phyloP scores from a whole-genome alignment of 2,329 filamentous ascomycete species.

The Fusarium humuli region DNA sequence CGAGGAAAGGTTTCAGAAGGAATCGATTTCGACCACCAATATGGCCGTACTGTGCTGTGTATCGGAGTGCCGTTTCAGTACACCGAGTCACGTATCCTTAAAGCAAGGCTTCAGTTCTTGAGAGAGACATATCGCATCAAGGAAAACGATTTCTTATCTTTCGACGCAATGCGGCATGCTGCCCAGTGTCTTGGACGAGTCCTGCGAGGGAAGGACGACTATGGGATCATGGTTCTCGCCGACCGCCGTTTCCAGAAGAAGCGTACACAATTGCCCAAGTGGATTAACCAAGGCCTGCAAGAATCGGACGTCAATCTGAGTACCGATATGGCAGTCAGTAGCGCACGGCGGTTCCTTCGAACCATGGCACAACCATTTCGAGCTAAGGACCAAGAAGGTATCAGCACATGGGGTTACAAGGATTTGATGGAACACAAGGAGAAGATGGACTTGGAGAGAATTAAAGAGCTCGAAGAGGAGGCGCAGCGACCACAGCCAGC shows the following conservation, averaged over 20 bases:
- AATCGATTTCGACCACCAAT: conserved; percentile 99
- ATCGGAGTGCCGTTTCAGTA: conserved; percentile 99
- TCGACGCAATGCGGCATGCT: conserved; percentile 99
- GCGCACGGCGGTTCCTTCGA: conserved; percentile 87
- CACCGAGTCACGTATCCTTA: conserved; percentile 96
- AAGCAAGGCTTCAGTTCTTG: conserved; percentile 94
- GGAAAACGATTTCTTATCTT: conserved; percentile 97
- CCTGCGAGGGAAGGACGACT: conserved; percentile 95
- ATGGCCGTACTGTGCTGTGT: conserved; percentile 93
- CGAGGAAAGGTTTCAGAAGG: conserved; percentile 97
- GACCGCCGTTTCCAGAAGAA: conserved; percentile 96
- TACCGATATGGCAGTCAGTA: conserved; percentile 93
- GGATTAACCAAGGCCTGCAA: conserved; percentile 90
- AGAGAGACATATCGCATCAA: conserved; percentile 96
- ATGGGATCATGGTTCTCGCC: conserved; percentile 99
- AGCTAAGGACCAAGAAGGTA: conserved; percentile 85
- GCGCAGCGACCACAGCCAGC: conserved; percentile 43
- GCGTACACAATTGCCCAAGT: conserved; percentile 88
- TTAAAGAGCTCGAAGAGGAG: conserved; percentile 68
- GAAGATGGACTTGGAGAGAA: conserved; percentile 76
- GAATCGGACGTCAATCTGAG: conserved; percentile 91
- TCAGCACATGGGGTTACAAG: conserved; percentile 88
- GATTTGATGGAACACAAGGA: conserved; percentile 84
- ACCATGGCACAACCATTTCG: conserved; percentile 94
- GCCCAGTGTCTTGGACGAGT: conserved; percentile 97